These are phyloP conservation scores for Epichloe uncinata DNA, from an alignment of 2,329 filamentous ascomycete species.

Conservation along the genomic window DNA sequence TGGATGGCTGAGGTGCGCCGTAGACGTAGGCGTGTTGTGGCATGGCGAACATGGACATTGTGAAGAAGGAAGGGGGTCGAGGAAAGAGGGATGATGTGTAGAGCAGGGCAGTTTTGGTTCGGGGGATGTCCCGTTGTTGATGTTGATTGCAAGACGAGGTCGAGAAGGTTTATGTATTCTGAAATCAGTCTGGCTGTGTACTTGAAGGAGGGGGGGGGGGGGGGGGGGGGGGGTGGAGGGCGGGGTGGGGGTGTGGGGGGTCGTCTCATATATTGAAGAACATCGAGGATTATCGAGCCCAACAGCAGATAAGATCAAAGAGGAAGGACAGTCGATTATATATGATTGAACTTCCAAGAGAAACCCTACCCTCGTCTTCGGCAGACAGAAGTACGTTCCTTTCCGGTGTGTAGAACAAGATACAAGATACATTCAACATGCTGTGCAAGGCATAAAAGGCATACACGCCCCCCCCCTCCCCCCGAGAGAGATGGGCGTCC, in stretches of 20 bases:
- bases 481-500: not conserved
- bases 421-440: not conserved
- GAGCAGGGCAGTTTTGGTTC: too few relatives aligned
- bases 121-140: too few relatives aligned
- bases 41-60: slow-evolving; percentile 25
- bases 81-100: too few relatives aligned
- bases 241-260: too few relatives aligned
- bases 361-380: not conserved
- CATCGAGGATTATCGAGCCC: slow-evolving; percentile 1
- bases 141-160: not conserved
- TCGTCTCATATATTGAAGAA: not conserved
- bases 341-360: slow-evolving; percentile 1
- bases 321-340: slow-evolving; percentile 5
- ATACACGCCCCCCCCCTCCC: slow-evolving; percentile 1
- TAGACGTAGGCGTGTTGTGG: slow-evolving; percentile 22
- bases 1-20: slow-evolving; percentile 18
- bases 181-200: not conserved
- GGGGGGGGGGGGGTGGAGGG: too few relatives aligned
- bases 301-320: not conserved
- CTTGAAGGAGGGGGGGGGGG: not conserved
- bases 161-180: not conserved
- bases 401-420: not conserved
- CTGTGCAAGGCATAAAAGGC: not conserved
- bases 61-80: slow-evolving; percentile 2
- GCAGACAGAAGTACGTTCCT: not conserved